Base-by-base conservation (phyloP, 108 stramenopile species). In the Fragilaria radians region DNA sequence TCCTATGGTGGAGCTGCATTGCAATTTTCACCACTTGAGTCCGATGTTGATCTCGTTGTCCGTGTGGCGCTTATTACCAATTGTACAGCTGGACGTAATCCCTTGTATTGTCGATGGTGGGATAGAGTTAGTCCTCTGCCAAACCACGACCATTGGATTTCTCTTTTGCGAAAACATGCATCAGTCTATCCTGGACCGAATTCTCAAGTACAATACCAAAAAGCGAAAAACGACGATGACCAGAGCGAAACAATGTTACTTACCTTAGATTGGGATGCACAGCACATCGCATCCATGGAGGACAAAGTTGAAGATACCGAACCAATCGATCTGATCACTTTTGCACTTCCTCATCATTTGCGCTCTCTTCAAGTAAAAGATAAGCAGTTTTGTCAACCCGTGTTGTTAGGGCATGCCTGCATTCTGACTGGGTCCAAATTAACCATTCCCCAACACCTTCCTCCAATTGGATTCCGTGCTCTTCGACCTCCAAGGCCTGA, bases 41-140 rank as follows among this genome's bases (percentile, higher is more conserved):
- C 62, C 5, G 59, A 46, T 51, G 28, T 27, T 27, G 61, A 46
- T 25, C 27, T 48, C 26, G 71, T 89, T 17, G 73, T 94, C 18
- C 77, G 93, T 50, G 69, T 80, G 27, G 95, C 95, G 17, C 70
- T 96, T 23, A 51, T 76, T 36, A 78, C 86, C 63, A 72, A 83
- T 33, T 96, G 95, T 59, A 90, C 91, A 18, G 75, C 76, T 1
- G 92, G 90, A 0, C 61, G 32, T 28, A 92, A 86, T 54, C 54
- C 67, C 7, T 60, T 51, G 27, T 65, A 81, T 56, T 94, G 93
- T 58, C 47, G 70, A 21, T 47, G 48, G 18, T 51, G 59, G 22
- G 45, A 63, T 36, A 45, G 18, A 17, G 14, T 18, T 14, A 17
- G 14, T 45, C 18, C 28, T 52, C 74, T 27, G 57, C 83, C 17